Evolutionary conservation across 352 stramenopile species (phyloP).

Genomic region (Globisporangium rhizosaccharum): DNA sequence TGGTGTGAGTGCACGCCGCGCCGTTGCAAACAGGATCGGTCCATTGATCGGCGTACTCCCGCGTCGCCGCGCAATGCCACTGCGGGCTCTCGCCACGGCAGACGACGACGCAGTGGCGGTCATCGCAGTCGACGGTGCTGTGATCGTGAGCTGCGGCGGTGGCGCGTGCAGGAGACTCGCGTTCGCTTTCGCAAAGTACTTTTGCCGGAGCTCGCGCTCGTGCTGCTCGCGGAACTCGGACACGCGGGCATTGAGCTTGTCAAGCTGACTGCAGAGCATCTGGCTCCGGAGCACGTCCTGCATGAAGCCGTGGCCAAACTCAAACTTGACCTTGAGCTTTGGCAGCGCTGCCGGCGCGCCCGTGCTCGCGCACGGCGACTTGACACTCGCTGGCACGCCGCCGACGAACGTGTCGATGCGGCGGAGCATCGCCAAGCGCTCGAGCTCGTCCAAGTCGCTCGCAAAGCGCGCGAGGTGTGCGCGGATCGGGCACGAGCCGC

Average conservation of each 20-base stretch:
- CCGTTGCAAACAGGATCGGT: not conserved
- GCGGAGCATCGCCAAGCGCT: constrained; percentile 72
- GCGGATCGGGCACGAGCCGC: constrained; percentile 62
- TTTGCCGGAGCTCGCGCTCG: constrained; percentile 66
- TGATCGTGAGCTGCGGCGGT: constrained; percentile 27
- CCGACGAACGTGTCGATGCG: constrained; percentile 75
- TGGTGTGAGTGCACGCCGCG: constrained; percentile 10
- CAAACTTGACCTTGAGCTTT: constrained; percentile 72
- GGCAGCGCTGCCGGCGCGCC: not conserved
- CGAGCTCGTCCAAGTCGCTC: constrained; percentile 66
- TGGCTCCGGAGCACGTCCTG: constrained; percentile 74
- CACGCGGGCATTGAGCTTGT: constrained; percentile 73
- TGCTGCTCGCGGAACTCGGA: constrained; percentile 69
- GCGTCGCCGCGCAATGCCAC: constrained; percentile 10
- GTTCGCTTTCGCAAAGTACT: constrained; percentile 73
- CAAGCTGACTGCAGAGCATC: constrained; percentile 75
- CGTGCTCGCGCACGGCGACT: constrained; percentile 11
- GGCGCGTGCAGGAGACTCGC: constrained; percentile 22
- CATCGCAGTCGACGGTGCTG: too few species aligned
- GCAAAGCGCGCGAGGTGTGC: constrained; percentile 60
- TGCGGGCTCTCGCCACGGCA: not conserved
- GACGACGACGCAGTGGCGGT: not conserved
- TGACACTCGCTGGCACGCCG: constrained; percentile 35
- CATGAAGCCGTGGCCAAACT: constrained; percentile 86
- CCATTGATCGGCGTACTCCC: constrained; percentile 15